These are phyloP conservation scores for Hymenoscyphus repandus DNA, from an alignment of 2,329 filamentous ascomycete genomes.

Conservation along the genomic window DNA sequence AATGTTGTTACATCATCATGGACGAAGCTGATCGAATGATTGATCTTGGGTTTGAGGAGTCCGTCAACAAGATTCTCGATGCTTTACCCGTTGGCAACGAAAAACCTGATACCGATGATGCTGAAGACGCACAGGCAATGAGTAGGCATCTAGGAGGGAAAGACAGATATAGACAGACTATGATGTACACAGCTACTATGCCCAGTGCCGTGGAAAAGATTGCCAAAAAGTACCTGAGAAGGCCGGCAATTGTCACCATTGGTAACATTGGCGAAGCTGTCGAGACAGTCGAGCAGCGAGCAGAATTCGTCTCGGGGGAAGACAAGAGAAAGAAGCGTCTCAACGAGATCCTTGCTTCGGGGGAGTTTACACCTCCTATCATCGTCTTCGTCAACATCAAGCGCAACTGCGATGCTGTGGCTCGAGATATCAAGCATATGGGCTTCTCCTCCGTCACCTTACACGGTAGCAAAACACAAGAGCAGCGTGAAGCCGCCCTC, in stretches of 20 bases:
- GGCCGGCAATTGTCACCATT: slow-evolving; percentile 90
- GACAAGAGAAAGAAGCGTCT: slow-evolving; percentile 96
- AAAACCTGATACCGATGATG: slow-evolving; percentile 89
- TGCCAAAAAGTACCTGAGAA: slow-evolving; percentile 90
- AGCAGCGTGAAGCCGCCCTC: slow-evolving; percentile 91
- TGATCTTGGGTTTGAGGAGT: slow-evolving; percentile 94
- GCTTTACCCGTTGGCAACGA: slow-evolving; percentile 89
- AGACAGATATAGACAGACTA: slow-evolving; percentile 88
- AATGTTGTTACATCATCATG: slow-evolving; percentile 99
- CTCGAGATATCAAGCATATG: slow-evolving; percentile 89
- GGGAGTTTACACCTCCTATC: slow-evolving; percentile 80
- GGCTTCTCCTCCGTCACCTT: slow-evolving; percentile 86
- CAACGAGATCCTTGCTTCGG: slow-evolving; percentile 77
- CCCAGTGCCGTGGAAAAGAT: slow-evolving; percentile 87
- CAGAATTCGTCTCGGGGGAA: slow-evolving; percentile 85
- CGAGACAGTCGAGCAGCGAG: slow-evolving; percentile 94
- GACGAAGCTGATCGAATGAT: slow-evolving; percentile 99
- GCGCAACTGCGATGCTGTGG: slow-evolving; percentile 93
- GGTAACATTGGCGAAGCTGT: slow-evolving; percentile 94
- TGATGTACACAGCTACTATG: slow-evolving; percentile 99
- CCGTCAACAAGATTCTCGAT: slow-evolving; percentile 94
- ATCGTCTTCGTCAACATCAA: slow-evolving; percentile 99
- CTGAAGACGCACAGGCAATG: slow-evolving; percentile 85
- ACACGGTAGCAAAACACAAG: slow-evolving; percentile 94
- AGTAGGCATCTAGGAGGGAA: slow-evolving; percentile 67